Evolutionary conservation across 1,139 yeast species (phyloP).

Genomic region (Hemisphaericaspora subhashii): DNA sequence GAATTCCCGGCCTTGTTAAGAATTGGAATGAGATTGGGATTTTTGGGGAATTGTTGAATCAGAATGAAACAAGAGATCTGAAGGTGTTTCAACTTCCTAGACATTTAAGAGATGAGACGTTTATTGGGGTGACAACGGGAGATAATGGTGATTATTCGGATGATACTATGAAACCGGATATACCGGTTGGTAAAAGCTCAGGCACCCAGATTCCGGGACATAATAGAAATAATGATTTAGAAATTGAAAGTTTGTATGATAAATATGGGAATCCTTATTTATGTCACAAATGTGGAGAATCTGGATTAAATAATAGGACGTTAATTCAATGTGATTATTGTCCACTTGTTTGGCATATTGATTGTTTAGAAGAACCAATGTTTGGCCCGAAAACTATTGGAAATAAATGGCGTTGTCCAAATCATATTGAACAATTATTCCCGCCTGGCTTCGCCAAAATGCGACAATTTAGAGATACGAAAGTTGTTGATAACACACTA

Average conservation of each 20-base stretch:
- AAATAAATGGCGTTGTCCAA: slow-evolving; percentile 90
- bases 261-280: slow-evolving; percentile 62
- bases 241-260: slow-evolving; percentile 65
- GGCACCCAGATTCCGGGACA: slow-evolving; percentile 42
- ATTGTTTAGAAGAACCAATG: slow-evolving; percentile 79
- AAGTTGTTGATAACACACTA: slow-evolving; percentile 51
- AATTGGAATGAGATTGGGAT: slow-evolving; percentile 49
- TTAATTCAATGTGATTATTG: slow-evolving; percentile 85
- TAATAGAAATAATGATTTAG: slow-evolving; percentile 49
- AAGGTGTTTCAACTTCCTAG: slow-evolving; percentile 71
- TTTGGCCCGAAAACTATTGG: slow-evolving; percentile 76
- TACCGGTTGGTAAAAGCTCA: slow-evolving; percentile 33
- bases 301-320: slow-evolving; percentile 56
- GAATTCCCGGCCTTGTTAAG: slow-evolving; percentile 24
- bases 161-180: slow-evolving; percentile 53
- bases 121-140: slow-evolving; percentile 69
- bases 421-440: slow-evolving; percentile 66
- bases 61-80: slow-evolving; percentile 63
- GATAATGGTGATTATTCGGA: slow-evolving; percentile 72
- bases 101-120: slow-evolving; percentile 63
- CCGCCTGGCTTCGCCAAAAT: slow-evolving; percentile 31
- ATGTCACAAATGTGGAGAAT: slow-evolving; percentile 75
- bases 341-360: slow-evolving; percentile 86
- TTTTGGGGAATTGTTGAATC: slow-evolving; percentile 65
- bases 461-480: slow-evolving; percentile 56